Base-by-base conservation (phyloP, 495 filamentous ascomycete genomes). In the Penicillium maclennaniae region DNA sequence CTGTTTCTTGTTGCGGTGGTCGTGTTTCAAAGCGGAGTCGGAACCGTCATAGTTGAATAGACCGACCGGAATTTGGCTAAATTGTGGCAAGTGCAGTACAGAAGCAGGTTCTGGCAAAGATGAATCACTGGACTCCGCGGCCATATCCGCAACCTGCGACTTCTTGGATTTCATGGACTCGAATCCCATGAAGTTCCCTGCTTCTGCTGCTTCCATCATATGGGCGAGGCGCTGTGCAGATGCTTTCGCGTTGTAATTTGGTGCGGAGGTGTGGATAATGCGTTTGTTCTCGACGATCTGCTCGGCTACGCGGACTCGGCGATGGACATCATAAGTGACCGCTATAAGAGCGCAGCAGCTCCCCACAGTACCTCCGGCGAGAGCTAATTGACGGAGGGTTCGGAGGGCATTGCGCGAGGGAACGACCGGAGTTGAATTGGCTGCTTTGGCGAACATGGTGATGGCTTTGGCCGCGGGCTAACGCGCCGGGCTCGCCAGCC, bases 361-460 rank as follows among this genome's bases (percentile, higher is more conserved):
- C 7, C 70, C 70, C 14, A 73, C 62, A 5, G 72, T 72, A 12
- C 69, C 73, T 3, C 74, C 72, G 6, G 74, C 69, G 17, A 76
- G 61, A 7, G 74, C 74, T 40, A 78, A 55, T 47, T 69, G 64
- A 12, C 74, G 73, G 23, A 78, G 69, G 3, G 71, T 69, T 41
- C 73, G 71, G 27, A 78, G 67, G 26, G 72, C 73, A 65, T 76
- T 75, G 46, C 69, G 74, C 37, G 74, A 76, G 26, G 74, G 74
- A 20, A 75, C 63, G 48, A 64, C 58, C 10, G 73, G 60, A 37
- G 64, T 55, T 41, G 59, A 53, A 38, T 61, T 61, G 27, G 62
- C 55, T 51, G 69, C 56, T 53, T 65, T 69, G 40, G 66, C 34
- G 54, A 69, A 61, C 72, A 75, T 75, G 53, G 49, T 59, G 47